Base-by-base conservation (phyloP, 73 alveolate genomes). In the Effrenium voratum region DNA sequence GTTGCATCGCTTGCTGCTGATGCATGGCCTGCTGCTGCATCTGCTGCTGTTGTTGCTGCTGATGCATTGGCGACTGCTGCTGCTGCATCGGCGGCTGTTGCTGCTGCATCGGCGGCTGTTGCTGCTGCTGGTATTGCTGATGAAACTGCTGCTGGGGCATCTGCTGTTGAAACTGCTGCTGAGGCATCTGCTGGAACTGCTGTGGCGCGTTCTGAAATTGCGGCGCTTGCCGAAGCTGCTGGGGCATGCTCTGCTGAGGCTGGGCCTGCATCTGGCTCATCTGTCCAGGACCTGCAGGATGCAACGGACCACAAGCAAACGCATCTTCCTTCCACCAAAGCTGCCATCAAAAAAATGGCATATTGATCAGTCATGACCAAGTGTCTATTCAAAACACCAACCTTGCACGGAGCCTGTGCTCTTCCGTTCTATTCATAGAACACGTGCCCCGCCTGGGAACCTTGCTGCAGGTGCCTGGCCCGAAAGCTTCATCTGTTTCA, bases 111-210 rank as follows among this genome's bases (percentile, higher is more conserved):
- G 40, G 60, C 43, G 38, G 86, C 38, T 12, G 86, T 13, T 8
- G n/a, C 60, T 36, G 40, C 40, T 1, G 34, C 55, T 76, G 86
- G 26, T 10, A 26, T 19, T 70, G 63, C 63, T 12, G 8, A 8
- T 12, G 8, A 12, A 12, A 19, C 63, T 52, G 63, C 63, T 8
- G 36, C 81, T 70, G 81, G 45, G 81, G 81, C 81, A 70, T 70
- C 24, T 16, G 19, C 49, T 72, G 83, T n/a, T 72, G 83, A 30
- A 72, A 72, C 49, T 72, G 83, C 83, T 72, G 82, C 49, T 70
- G 91, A 24, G 16, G 93, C 49, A 49, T 24, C 44, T 19, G n/a
- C 93, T 82, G 76, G 44, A 32, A 19, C 30, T 68, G 32, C 80
- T 32, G 2, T 41, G 28, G 80, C 80, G 80, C 44, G 28, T 68